phyloP scores from a whole-genome alignment of 257 asterid species.

The Scutellaria baicalensis region DNA sequence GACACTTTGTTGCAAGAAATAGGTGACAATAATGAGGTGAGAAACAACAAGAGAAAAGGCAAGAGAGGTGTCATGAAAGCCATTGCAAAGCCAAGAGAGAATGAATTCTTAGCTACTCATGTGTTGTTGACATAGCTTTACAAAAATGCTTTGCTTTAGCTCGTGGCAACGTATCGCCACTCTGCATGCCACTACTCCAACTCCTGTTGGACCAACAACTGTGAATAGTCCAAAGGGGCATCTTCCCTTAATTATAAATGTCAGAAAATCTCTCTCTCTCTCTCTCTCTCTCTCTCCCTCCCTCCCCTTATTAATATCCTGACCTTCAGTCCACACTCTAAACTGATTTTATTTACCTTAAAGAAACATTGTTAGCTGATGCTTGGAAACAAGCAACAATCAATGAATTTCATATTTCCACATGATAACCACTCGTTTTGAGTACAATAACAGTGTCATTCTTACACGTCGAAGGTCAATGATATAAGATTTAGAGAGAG shows the following conservation, averaged over 20 bases:
- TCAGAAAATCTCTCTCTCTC: not conserved
- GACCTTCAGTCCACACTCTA: not conserved
- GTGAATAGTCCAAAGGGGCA: constrained; percentile 12
- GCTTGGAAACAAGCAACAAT: not conserved
- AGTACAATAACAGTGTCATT: no score
- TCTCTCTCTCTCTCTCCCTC: no score
- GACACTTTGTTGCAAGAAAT: constrained; percentile 27
- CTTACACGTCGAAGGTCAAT: no score
- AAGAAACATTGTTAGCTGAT: not conserved
- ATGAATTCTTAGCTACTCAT: not conserved
- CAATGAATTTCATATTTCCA: not conserved
- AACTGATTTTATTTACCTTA: not conserved
- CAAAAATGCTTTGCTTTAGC: not conserved
- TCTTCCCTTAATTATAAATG: not conserved
- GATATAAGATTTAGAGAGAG: not conserved
- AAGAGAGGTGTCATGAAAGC: constrained; percentile 15
- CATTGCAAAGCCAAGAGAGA: constrained; percentile 7
- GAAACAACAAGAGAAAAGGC: constrained; percentile 16
- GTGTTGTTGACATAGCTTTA: not conserved
- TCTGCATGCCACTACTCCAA: constrained; percentile 20
- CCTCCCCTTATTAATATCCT: not conserved
- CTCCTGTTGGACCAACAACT: constrained; percentile 24
- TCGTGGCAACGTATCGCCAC: constrained; percentile 22
- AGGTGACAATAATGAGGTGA: not conserved
- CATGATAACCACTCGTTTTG: not conserved